A percentile compares a stretch with the other conserved stretches of the same genome.
Evolutionary conservation across 176 grass and related monocot genomes (phyloP).

Genomic region (Carex scoparia): DNA sequence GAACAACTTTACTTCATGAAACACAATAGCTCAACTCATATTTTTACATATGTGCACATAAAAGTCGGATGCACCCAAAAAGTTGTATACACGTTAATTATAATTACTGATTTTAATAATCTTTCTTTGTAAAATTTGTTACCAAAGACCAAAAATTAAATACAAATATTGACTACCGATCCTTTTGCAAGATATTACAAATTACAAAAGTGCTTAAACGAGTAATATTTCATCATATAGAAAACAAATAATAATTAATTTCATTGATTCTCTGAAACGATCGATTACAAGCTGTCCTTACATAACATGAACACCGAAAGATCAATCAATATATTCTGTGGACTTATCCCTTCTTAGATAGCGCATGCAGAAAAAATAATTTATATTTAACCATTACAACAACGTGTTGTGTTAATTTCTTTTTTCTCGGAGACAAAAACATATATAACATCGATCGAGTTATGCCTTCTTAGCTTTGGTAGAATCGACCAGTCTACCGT

Average conservation of each 20-base stretch:
- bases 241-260: background rate
- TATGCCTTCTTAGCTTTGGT: background rate
- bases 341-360: background rate
- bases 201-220: background rate
- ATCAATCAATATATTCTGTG: background rate
- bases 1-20: no score
- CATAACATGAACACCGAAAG: background rate
- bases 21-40: no score
- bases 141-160: background rate
- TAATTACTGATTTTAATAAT: no score
- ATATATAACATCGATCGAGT: background rate
- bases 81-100: no score
- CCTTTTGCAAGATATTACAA: background rate
- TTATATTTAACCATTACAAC: background rate
- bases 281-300: conserved; percentile 1
- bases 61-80: no score
- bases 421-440: background rate
- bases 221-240: background rate
- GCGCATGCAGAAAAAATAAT: background rate
- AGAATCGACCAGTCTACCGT: background rate
- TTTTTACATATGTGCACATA: no score
- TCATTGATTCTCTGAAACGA: background rate
- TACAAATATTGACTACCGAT: background rate
- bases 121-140: no score
- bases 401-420: background rate